Percentiles rank a stretch among this genome's conserved stretches.
phyloP scores from a whole-genome alignment of 176 grass and related monocot species.

The Luzula sylvatica region DNA sequence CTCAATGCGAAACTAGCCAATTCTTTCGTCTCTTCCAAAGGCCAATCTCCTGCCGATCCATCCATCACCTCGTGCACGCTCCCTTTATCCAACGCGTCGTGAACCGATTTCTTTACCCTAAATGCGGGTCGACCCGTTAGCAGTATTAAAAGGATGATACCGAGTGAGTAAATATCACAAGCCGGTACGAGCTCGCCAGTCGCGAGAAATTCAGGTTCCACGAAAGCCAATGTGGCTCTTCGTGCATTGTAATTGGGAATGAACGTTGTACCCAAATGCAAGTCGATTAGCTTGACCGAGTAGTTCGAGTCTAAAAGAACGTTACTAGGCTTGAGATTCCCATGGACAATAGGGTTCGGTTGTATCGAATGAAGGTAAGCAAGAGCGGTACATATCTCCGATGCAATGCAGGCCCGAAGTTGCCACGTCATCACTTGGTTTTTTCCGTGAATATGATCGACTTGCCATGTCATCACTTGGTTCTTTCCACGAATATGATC shows the following conservation, averaged over 20 bases:
- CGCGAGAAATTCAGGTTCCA: conserved; percentile 27
- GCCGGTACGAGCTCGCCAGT: conserved; percentile 26
- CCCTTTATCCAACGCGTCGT: conserved; percentile 23
- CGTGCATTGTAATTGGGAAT: not conserved
- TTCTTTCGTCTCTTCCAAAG: conserved; percentile 24
- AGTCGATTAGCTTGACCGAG: conserved; percentile 36
- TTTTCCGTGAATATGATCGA: conserved; percentile 24
- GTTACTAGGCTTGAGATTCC: conserved; percentile 43
- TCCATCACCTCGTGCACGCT: conserved; percentile 32
- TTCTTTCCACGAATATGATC: conserved; percentile 24
- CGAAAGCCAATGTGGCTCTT: conserved; percentile 23
- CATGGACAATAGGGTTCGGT: conserved; percentile 25
- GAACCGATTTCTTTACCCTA: conserved; percentile 26
- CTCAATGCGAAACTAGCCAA: conserved; percentile 30
- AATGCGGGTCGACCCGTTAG: conserved; percentile 35
- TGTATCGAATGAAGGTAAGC: conserved; percentile 39
- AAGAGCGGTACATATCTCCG: conserved; percentile 29
- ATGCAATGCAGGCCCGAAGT: conserved; percentile 28
- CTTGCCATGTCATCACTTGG: conserved; percentile 21
- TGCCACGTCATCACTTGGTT: conserved; percentile 40
- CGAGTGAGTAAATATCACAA: conserved; percentile 45
- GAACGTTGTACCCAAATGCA: conserved; percentile 15
- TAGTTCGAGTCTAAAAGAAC: conserved; percentile 31
- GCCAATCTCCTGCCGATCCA: conserved; percentile 31
- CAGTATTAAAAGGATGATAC: conserved; percentile 41